phyloP scores from a whole-genome alignment of 1,139 yeast genomes.

The Candida neerlandica region DNA sequence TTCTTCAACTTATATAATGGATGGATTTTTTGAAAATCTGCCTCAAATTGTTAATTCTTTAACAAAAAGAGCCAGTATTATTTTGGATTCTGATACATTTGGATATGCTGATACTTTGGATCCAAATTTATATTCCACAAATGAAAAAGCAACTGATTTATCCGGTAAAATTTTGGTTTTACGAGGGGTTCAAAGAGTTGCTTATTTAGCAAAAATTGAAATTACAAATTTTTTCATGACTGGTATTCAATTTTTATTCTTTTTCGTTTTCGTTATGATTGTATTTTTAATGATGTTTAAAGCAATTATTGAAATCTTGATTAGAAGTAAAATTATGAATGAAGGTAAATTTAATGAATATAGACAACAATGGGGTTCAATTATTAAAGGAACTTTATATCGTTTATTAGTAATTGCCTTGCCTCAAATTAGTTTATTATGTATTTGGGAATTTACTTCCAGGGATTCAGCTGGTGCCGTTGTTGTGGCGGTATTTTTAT shows the following conservation, averaged over 20 bases:
- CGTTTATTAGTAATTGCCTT: conserved; percentile 79
- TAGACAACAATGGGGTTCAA: conserved; percentile 76
- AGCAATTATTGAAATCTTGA: conserved; percentile 70
- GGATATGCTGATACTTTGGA: conserved; percentile 54
- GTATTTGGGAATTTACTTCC: conserved; percentile 86
- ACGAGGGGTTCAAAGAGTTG: conserved; percentile 91
- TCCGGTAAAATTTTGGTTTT: conserved; percentile 72
- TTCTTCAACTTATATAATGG: background rate
- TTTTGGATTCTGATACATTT: conserved; percentile 39
- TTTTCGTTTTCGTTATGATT: conserved; percentile 74
- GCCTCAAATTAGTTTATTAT: conserved; percentile 81
- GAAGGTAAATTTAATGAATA: conserved; percentile 73
- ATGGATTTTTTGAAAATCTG: conserved; percentile 20
- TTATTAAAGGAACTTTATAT: conserved; percentile 86
- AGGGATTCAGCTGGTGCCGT: conserved; percentile 84
- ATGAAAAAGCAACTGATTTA: conserved; percentile 61
- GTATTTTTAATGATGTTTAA: conserved; percentile 69
- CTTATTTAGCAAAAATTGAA: conserved; percentile 83
- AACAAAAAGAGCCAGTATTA: conserved; percentile 18
- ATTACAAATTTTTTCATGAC: conserved; percentile 85
- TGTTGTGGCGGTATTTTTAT: conserved; percentile 73
- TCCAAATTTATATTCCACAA: conserved; percentile 62
- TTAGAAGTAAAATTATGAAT: conserved; percentile 61
- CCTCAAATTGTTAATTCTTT: background rate
- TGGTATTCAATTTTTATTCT: conserved; percentile 77